Evolutionary conservation across 2,329 filamentous ascomycete species (phyloP).

Genomic region (Epichloe glyceriae): DNA sequence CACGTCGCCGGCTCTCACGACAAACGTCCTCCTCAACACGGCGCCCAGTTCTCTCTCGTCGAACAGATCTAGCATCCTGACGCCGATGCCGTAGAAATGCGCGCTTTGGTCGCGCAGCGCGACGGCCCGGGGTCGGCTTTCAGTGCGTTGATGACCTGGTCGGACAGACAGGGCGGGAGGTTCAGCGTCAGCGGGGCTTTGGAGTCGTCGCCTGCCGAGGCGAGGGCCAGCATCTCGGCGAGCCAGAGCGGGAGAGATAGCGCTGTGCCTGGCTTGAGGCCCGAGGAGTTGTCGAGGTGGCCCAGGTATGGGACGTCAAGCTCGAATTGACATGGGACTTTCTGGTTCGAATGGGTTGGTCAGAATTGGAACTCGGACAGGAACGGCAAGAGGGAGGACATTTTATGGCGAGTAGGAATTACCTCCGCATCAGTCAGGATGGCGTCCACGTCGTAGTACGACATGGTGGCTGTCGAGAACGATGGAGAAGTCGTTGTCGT

Average conservation of each 20-base stretch:
- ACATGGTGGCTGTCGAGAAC: constrained; percentile 29
- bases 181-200: constrained; percentile 65
- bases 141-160: constrained; percentile 74
- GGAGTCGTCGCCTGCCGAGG: constrained; percentile 32
- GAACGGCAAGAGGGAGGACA: no score
- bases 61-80: constrained; percentile 78
- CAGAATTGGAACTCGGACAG: no score
- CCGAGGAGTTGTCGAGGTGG: constrained; percentile 71
- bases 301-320: constrained; percentile 78
- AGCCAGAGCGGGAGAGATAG: constrained; percentile 85
- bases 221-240: constrained; percentile 79
- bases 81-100: constrained; percentile 79
- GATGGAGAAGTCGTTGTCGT: neutral
- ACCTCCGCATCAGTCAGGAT: constrained; percentile 79
- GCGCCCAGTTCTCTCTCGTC: constrained; percentile 69
- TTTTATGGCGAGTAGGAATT: constrained; percentile 7
- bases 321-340: constrained; percentile 92
- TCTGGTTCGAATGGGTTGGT: constrained; percentile 36
- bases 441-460: constrained; percentile 74
- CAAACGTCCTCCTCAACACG: constrained; percentile 66
- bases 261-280: constrained; percentile 69
- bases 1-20: constrained; percentile 66
- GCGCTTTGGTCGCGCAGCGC: constrained; percentile 70
- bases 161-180: constrained; percentile 63
- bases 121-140: constrained; percentile 83